These are phyloP conservation scores for Dothiorella sarmentorum DNA, from an alignment of 2,329 filamentous ascomycete genomes.

Conservation along the genomic window DNA sequence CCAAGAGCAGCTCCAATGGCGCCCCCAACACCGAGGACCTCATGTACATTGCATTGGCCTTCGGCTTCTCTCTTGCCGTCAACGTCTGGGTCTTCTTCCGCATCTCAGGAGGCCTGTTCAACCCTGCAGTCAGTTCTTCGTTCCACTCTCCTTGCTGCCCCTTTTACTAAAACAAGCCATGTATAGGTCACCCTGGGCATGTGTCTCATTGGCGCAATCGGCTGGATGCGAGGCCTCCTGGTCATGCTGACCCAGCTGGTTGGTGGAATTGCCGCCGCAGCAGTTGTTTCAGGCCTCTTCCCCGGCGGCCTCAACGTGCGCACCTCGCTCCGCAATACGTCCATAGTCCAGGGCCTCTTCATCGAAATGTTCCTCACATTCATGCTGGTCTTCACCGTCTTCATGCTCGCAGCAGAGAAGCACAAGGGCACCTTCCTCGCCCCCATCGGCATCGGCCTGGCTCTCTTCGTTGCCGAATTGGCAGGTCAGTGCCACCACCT, in stretches of 20 bases:
- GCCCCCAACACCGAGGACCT: slow-evolving; percentile 37
- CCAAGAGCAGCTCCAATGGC: slow-evolving; percentile 31
- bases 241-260: slow-evolving; percentile 36
- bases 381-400: slow-evolving; percentile 36
- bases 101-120: slow-evolving; percentile 39
- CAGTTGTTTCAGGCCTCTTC: slow-evolving; percentile 31
- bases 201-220: slow-evolving; percentile 33
- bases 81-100: slow-evolving; percentile 42
- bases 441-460: slow-evolving; percentile 25
- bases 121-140: slow-evolving; percentile 37
- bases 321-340: slow-evolving; percentile 34
- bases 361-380: slow-evolving; percentile 41
- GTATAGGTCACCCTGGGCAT: slow-evolving; percentile 38
- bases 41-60: slow-evolving; percentile 37
- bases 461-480: slow-evolving; percentile 25
- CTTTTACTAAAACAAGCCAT: too few species aligned
- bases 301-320: slow-evolving; percentile 28
- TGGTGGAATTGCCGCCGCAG: slow-evolving; percentile 16
- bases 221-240: slow-evolving; percentile 26
- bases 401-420: slow-evolving; percentile 31
- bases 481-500: slow-evolving; percentile 24
- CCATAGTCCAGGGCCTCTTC: slow-evolving; percentile 34
- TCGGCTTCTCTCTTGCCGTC: slow-evolving; percentile 39
- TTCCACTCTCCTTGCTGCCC: slow-evolving; percentile 34
- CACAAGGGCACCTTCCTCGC: slow-evolving; percentile 29